Evolutionary conservation across 1,139 yeast species (phyloP), one percentile per base, ranked within the genome.

Genomic region (Petasospora rhodanensis): DNA sequence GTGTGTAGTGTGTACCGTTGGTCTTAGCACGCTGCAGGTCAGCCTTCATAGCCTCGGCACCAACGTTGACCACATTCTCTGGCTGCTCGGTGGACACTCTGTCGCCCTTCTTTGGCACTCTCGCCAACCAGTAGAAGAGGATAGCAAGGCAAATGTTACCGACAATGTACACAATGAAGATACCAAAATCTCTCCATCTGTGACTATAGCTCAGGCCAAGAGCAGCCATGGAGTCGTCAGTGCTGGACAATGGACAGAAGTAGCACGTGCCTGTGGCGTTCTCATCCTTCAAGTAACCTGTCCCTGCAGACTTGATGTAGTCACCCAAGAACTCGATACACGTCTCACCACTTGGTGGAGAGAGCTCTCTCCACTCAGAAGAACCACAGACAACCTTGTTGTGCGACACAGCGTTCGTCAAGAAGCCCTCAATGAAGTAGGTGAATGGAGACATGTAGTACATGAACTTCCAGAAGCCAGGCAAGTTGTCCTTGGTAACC

Each of bases 131-230:
- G 61, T 82, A 84, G 36, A 82, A 60, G 52, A 70, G 55, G 18
- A 79, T 52, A 9, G 81, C 71, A 17, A 63, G 64, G 24, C 56
- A 37, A 31, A 73, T 61, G 54, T 83, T 79, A 55, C 82, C 64
- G 23, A 58, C 58, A 43, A 76, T 73, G 53, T 58, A 72, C 24
- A 41, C 46, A 35, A 40, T 31, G 38, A 50, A 50, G 20, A 47
- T 68, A 54, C 91, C 91, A 43, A 66, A 66, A 54, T 81, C 73
- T 66, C 89, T 72, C 82, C 89, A 79, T 55, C 74, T 68, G 42
- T 68, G 61, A n/a, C 52, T 31, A 48, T 67, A 75, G 1, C 47
- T 29, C 14, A 77, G 60, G 34, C 63, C 58, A 25, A 78, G 61
- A 13, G 55, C 20, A 0, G 44, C 44, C 58, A 80, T 64, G 53